Evolutionary conservation across 768 basidiomycete genomes (phyloP).

Genomic region (Russula sp.): DNA sequence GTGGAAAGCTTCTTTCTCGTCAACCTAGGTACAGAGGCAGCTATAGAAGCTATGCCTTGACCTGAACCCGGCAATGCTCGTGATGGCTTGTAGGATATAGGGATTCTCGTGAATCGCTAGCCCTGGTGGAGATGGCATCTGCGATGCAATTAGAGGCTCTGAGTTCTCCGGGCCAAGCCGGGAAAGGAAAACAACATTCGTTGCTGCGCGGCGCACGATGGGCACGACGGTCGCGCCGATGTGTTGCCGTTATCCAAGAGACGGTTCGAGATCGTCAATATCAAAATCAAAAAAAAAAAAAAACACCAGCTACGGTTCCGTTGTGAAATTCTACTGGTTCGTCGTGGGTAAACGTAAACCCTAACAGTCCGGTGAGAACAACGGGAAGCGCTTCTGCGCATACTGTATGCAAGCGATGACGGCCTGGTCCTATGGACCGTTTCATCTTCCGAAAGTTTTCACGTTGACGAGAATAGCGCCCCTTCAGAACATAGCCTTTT

Average conservation of each 20-base stretch:
- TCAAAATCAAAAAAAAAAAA: slow-evolving; percentile 7
- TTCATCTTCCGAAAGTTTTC: not conserved
- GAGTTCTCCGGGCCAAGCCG: not conserved
- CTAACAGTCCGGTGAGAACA: not conserved
- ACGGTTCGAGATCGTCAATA: not conserved
- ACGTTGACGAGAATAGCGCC: not conserved
- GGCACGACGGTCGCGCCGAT: not conserved
- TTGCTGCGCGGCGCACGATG: not conserved
- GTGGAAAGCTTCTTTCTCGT: not conserved
- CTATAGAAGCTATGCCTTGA: not conserved
- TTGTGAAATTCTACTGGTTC: not conserved
- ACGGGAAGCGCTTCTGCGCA: not conserved
- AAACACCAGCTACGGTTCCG: not conserved
- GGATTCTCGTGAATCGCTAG: not conserved
- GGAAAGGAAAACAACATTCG: not conserved
- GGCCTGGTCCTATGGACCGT: not conserved
- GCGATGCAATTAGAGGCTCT: not conserved
- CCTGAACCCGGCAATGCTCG: not conserved
- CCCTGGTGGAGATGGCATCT: not conserved
- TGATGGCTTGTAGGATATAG: not conserved
- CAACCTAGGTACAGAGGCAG: not conserved
- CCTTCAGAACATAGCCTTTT: not conserved
- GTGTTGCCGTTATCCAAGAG: not conserved
- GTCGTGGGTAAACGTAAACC: not conserved
- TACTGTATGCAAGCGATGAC: not conserved